Conservation (phyloP, 495 filamentous ascomycete species). For the Umbilicaria muhlenbergii region DNA sequence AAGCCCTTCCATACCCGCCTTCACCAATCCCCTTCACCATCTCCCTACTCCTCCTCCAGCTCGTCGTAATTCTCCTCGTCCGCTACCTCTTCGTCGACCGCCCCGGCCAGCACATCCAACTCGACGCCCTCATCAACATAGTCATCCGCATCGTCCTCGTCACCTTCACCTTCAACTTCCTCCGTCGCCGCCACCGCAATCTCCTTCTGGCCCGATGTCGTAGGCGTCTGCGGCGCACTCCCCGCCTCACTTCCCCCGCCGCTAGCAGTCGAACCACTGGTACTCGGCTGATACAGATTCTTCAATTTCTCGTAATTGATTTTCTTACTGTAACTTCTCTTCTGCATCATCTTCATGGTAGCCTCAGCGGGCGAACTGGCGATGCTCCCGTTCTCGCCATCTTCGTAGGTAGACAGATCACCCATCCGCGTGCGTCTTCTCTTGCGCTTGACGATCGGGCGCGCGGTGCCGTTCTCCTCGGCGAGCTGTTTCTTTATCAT, state of each 20-base stretch:
- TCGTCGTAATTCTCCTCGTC: constrained; percentile 9
- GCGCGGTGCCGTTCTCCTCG: constrained; percentile 23
- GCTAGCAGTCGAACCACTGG: constrained; percentile 7
- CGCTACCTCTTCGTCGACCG: neutral
- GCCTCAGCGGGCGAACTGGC: constrained; percentile 50
- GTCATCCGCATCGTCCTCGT: constrained; percentile 12
- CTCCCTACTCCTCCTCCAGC: constrained; percentile 10
- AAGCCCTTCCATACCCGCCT: constrained; percentile 2
- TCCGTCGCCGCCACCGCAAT: constrained; percentile 5
- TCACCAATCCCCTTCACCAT: neutral
- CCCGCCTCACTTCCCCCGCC: constrained; percentile 26
- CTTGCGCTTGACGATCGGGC: constrained; percentile 17
- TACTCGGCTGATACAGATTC: constrained; percentile 9
- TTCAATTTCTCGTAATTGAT: constrained; percentile 69
- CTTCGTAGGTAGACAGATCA: constrained; percentile 32
- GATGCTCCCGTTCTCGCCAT: constrained; percentile 21
- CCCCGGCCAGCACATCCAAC: constrained; percentile 1
- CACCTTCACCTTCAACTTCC: neutral
- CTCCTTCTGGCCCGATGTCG: constrained; percentile 9
- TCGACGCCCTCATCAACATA: constrained; percentile 2
- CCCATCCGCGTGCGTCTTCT: constrained; percentile 32
- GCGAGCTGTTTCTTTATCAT: constrained; percentile 48
- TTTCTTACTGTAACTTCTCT: constrained; percentile 57
- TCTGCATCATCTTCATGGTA: constrained; percentile 55
- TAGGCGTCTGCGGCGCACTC: constrained; percentile 8